Evolutionary conservation across 495 filamentous ascomycete genomes (phyloP), one percentile per base, ranked within the genome.

Genomic region (Hypoxylon subgilvum): DNA sequence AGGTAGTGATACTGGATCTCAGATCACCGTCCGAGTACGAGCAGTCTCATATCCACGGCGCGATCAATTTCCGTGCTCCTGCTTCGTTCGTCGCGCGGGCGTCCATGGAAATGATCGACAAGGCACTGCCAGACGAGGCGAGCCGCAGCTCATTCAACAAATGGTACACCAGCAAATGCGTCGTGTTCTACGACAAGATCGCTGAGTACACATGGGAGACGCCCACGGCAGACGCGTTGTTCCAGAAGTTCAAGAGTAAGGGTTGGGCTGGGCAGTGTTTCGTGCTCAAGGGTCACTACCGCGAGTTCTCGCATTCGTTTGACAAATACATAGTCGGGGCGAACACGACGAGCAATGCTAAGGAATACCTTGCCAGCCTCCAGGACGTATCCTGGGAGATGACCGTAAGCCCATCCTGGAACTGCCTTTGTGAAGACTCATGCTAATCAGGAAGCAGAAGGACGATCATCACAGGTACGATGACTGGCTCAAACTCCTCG

Each of bases 281-380:
- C 38, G 67, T 80, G 22, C 70, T 80, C 19, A 80, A 80, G 59
- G 77, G 77, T 2, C 77, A 79, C 48, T 80, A 74, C 54, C 69
- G 72, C 38, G 77, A 80, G 47, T 78, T 80, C 54, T 76, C 73
- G 1, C 63, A 65, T 13, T 75, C 73, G 6, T 79, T 78, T 30
- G 73, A 74, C 42, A 74, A 74, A 34, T 73, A 78, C 43, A 79
- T 80, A 25, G 64, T 72, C 13, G 71, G 74, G 0, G 32, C 52
- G 4, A 77, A 74, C 42, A 76, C 70, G 67, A 74, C 67, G 17
- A 61, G 69, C 30, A 70, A 73, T 2, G 74, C 71, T 5, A 74
- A 75, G 46, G 65, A 73, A 41, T 74, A 78, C 32, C 28, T 77
- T 6, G 76, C 76, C 39, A 68, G 72, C 18, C 59, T 77, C 7